Evolutionary conservation across 2,329 filamentous ascomycete species (phyloP).

Genomic region (Alternaria alternata): DNA sequence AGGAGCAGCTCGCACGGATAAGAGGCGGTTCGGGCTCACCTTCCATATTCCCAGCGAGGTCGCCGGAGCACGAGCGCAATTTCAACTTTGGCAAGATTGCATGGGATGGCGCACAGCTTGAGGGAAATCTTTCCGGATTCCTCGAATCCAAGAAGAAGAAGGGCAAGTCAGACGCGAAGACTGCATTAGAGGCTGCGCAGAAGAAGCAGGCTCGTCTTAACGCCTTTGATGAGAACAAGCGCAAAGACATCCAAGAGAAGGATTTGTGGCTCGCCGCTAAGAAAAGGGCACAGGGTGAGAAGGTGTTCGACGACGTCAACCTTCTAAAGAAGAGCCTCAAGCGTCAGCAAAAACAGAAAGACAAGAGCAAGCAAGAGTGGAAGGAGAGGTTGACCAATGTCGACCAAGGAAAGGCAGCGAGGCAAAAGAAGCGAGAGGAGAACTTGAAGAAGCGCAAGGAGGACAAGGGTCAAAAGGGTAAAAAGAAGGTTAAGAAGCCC

Average conservation of each 20-base stretch:
- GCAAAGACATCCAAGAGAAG: conserved; percentile 88
- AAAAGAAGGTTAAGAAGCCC: conserved; percentile 63
- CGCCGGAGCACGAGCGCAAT: conserved; percentile 65
- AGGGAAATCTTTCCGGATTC: conserved; percentile 70
- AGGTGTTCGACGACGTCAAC: conserved; percentile 84
- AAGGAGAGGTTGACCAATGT: conserved; percentile 57
- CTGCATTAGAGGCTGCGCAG: conserved; percentile 84
- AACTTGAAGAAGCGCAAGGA: conserved; percentile 76
- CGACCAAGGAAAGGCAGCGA: conserved; percentile 57
- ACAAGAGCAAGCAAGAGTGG: conserved; percentile 91
- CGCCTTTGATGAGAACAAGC: conserved; percentile 79
- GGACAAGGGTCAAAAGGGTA: conserved; percentile 76
- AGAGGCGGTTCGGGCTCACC: conserved; percentile 68
- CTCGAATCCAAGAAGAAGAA: conserved; percentile 77
- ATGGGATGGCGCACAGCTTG: conserved; percentile 86
- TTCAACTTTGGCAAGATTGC: conserved; percentile 93
- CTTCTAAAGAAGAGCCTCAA: conserved; percentile 91
- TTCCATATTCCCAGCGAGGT: conserved; percentile 57
- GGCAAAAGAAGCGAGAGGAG: conserved; percentile 60
- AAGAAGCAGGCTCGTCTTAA: conserved; percentile 84
- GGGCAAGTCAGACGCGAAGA: conserved; percentile 84
- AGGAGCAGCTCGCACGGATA: conserved; percentile 63
- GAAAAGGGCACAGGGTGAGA: conserved; percentile 87
- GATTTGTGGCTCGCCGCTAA: conserved; percentile 93
- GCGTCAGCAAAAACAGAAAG: conserved; percentile 88